These are phyloP conservation scores for Abortiporus biennis DNA, from an alignment of 1,284 basidiomycete genomes.

Conservation along the genomic window DNA sequence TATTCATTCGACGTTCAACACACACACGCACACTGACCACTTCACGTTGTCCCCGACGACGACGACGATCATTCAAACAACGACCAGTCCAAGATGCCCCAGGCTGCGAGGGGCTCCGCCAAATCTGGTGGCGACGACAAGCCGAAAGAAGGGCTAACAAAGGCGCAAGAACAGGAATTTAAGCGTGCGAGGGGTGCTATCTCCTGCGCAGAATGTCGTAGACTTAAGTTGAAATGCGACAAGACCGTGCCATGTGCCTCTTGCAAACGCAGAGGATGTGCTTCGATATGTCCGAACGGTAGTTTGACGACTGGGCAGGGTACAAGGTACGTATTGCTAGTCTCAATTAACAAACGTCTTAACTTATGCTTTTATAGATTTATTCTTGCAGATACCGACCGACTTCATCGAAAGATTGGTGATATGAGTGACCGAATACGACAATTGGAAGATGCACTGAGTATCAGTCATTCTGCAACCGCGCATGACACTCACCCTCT, in stretches of 20 bases:
- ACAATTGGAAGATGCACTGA: conserved; percentile 65
- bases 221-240: conserved; percentile 49
- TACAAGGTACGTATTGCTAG: conserved; percentile 49
- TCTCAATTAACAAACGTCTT: not conserved
- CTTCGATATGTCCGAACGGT: conserved; percentile 66
- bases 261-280: conserved; percentile 65
- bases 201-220: conserved; percentile 68
- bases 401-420: conserved; percentile 64
- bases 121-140: too few species aligned
- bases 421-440: conserved; percentile 72
- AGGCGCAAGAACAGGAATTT: conserved; percentile 40
- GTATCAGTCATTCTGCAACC: conserved; percentile 35
- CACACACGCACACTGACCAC: too few species aligned
- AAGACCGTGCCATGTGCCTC: conserved; percentile 62
- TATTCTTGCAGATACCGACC: conserved; percentile 70
- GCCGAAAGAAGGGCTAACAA: too few species aligned
- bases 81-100: too few species aligned
- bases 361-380: conserved; percentile 37
- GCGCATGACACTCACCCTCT: conserved; percentile 53
- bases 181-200: conserved; percentile 67
- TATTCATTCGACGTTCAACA: too few species aligned
- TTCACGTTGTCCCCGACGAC: too few species aligned
- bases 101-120: too few species aligned
- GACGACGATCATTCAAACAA: too few species aligned
- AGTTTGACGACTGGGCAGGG: conserved; percentile 49